Evolutionary conservation across 2,329 filamentous ascomycete species (phyloP), one percentile per base, ranked within the genome.

Genomic region (Amauroascus niger): DNA sequence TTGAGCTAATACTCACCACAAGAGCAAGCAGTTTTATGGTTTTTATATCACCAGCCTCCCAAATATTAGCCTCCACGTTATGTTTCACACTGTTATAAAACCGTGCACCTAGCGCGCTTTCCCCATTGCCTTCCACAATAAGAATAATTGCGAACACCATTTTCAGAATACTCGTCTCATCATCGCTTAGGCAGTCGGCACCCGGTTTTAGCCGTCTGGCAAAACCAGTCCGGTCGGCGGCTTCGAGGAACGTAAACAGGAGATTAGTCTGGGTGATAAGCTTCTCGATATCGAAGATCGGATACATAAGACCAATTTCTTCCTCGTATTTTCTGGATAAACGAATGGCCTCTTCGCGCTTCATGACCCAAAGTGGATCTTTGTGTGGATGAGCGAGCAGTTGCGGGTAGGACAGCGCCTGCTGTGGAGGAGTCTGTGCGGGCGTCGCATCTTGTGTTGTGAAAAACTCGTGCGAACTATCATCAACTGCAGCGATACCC

Each of bases 261-360:
- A 78, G 76, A 57, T 79, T 82, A 6, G 84, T 83, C 65, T 95
- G 86, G 5, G 75, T 74, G 35, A 87, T 82, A 37, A 94, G 74
- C 40, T 77, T 77, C 40, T 86, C 80, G 33, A 95, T 85, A 60
- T 87, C 80, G 45, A 95, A 69, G 3, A 95, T 80, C 0, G 91
- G 91, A 66, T 95, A 95, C 88, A 95, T 94, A 62, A 91, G 80
- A 41, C 88, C 88, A 62, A 94, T 84, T 66, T 96, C 90, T 62
- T 96, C 89, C 60, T 95, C 87, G 64, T 93, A 91, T 0, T 94
- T 74, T 13, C 80, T 77, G 59, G 87, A 88, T 13, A 96, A 71
- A 1, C 88, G 81, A 18, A 91, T 68, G 62, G 93, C 87, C 64
- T 96, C 89, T 33, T 89, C 82, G 62, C 84, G 83, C 52, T 80